Percentiles rank a stretch among this genome's conserved stretches.
phyloP scores from a whole-genome alignment of 139 green algal species.

The Closterium sp. region DNA sequence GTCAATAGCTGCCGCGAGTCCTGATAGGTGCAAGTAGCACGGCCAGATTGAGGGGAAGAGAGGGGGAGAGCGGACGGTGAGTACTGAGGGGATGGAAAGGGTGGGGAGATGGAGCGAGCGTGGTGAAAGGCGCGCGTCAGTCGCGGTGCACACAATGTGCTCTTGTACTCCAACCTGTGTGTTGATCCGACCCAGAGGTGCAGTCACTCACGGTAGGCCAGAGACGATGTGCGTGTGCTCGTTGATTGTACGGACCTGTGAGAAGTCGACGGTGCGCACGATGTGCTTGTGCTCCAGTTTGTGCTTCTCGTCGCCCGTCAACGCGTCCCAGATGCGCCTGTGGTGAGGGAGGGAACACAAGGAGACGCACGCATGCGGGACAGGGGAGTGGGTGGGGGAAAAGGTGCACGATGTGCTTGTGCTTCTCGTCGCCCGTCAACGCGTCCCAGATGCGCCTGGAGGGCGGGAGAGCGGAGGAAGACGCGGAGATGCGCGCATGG shows the following conservation, averaged over 20 bases:
- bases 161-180: too few relatives aligned
- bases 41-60: background rate
- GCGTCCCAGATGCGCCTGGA: too few relatives aligned
- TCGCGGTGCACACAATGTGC: too few relatives aligned
- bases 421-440: too few relatives aligned
- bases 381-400: background rate
- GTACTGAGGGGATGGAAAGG: background rate
- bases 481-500: too few relatives aligned
- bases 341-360: background rate
- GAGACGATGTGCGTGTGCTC: too few relatives aligned
- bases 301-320: slow-evolving; percentile 84
- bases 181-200: too few relatives aligned
- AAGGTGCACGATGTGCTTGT: too few relatives aligned
- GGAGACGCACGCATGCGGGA: background rate
- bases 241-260: slow-evolving; percentile 24
- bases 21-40: background rate
- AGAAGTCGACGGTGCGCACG: slow-evolving; percentile 76
- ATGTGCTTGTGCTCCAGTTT: slow-evolving; percentile 93
- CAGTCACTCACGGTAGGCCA: too few relatives aligned
- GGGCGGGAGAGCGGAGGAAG: too few relatives aligned
- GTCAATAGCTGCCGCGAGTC: slow-evolving; percentile 41
- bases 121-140: background rate
- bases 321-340: slow-evolving; percentile 82
- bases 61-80: too few relatives aligned
- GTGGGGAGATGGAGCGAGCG: background rate